Conservation (phyloP, 2,329 filamentous ascomycete genomes). For the Aspergillus tamarii region DNA sequence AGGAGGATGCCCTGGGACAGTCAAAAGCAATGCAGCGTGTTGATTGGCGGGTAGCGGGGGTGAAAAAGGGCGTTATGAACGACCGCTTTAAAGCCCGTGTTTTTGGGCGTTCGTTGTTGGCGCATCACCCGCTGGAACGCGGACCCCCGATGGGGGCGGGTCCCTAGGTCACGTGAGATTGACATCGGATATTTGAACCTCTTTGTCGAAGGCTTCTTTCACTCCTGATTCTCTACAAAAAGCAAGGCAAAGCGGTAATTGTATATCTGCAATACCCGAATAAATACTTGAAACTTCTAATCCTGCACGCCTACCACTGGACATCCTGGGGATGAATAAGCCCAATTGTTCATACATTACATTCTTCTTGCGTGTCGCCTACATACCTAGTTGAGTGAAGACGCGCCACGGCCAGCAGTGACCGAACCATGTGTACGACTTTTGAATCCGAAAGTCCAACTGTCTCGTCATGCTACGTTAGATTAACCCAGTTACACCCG, state of each 20-base stretch:
- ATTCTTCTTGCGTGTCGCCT: neutral
- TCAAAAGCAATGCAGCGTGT: constrained; percentile 26
- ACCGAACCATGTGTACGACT: neutral
- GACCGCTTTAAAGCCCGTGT: constrained; percentile 40
- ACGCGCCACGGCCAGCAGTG: neutral
- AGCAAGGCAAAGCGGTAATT: neutral
- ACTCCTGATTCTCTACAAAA: neutral
- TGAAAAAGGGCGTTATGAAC: constrained; percentile 45
- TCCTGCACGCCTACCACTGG: neutral
- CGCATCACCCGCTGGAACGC: constrained; percentile 9
- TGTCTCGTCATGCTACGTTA: neutral
- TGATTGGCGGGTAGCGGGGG: constrained; percentile 38
- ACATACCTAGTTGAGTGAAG: neutral
- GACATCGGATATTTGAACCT: constrained; percentile 6
- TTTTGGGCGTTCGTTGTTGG: constrained; percentile 20
- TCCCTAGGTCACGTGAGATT: neutral
- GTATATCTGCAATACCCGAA: neutral
- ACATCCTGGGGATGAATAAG: neutral
- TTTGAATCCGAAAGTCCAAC: neutral
- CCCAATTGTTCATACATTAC: neutral
- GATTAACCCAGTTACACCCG: neutral
- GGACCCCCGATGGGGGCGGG: constrained; percentile 1
- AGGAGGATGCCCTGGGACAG: constrained; percentile 25
- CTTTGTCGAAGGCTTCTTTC: too few species aligned
- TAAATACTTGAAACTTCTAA: neutral